Evolutionary conservation across 768 basidiomycete species (phyloP).

Genomic region (Phanerodontia chrysosporium): DNA sequence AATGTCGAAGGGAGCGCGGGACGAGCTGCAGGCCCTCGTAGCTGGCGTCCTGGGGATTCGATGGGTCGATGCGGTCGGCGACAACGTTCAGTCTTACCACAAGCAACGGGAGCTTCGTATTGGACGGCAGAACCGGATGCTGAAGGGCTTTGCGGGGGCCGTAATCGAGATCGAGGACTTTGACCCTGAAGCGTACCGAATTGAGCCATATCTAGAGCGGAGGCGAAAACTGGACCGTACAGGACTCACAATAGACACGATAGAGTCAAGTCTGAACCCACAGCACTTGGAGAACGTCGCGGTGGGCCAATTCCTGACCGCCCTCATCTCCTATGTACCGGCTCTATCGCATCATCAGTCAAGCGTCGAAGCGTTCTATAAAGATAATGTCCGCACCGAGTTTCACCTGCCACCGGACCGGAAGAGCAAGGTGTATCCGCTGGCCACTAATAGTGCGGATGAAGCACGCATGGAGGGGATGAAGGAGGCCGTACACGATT

Average conservation of each 20-base stretch:
- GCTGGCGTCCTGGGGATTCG: background rate
- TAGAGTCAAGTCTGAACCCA: slow-evolving; percentile 8
- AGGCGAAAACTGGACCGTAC: background rate
- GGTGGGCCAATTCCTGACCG: slow-evolving; percentile 5
- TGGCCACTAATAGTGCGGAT: slow-evolving; percentile 13
- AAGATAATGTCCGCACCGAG: background rate
- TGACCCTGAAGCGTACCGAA: slow-evolving; percentile 4
- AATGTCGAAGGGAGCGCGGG: slow-evolving; percentile 3
- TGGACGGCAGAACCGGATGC: slow-evolving; percentile 13
- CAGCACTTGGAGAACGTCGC: slow-evolving; percentile 3
- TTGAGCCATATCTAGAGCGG: background rate
- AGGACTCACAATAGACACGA: background rate
- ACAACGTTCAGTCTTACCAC: slow-evolving; percentile 15
- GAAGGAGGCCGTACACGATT: slow-evolving; percentile 11
- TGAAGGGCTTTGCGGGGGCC: slow-evolving; percentile 17
- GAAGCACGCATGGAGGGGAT: slow-evolving; percentile 7
- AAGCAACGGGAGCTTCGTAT: slow-evolving; percentile 9
- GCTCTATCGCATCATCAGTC: background rate
- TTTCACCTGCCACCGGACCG: background rate
- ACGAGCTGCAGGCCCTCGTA: background rate
- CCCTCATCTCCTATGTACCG: slow-evolving; percentile 9
- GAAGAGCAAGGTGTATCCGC: slow-evolving; percentile 7
- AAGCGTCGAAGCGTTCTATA: slow-evolving; percentile 2
- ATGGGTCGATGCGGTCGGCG: slow-evolving; percentile 7
- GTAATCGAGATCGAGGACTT: slow-evolving; percentile 10